phyloP scores from a whole-genome alignment of 1,139 yeast genomes.

The Magnusiomyces magnusii region DNA sequence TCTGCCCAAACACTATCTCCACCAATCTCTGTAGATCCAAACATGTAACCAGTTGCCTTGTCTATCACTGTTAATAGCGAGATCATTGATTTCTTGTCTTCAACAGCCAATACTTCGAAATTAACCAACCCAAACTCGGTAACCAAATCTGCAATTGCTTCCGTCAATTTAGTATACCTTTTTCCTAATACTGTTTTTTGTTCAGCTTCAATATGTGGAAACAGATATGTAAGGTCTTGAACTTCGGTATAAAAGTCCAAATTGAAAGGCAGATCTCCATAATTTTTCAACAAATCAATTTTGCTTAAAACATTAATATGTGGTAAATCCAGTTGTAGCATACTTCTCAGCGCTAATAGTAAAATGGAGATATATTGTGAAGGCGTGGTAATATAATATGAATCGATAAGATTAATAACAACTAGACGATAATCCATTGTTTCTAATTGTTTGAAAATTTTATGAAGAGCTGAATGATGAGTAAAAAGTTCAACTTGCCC shows the following conservation, averaged over 20 bases:
- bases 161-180: conserved; percentile 61
- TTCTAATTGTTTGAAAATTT: conserved; percentile 80
- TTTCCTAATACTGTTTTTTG: conserved; percentile 52
- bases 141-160: conserved; percentile 72
- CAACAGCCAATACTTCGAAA: conserved; percentile 84
- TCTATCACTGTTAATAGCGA: conserved; percentile 68
- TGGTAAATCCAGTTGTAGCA: conserved; percentile 90
- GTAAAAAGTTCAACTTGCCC: conserved; percentile 96
- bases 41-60: conserved; percentile 87
- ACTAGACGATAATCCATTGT: conserved; percentile 76
- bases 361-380: conserved; percentile 95
- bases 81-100: conserved; percentile 89
- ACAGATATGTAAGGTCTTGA: conserved; percentile 64
- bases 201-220: conserved; percentile 66
- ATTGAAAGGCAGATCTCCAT: conserved; percentile 54
- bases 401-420: conserved; percentile 87
- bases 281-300: conserved; percentile 66
- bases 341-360: conserved; percentile 94
- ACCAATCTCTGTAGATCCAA: conserved; percentile 87
- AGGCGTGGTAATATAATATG: conserved; percentile 84
- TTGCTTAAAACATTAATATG: conserved; percentile 86
- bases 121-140: conserved; percentile 83
- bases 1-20: conserved; percentile 97
- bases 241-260: conserved; percentile 89
- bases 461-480: conserved; percentile 88